phyloP scores from a whole-genome alignment of 805 yeast species.

The Scheffersomyces spartinae region DNA sequence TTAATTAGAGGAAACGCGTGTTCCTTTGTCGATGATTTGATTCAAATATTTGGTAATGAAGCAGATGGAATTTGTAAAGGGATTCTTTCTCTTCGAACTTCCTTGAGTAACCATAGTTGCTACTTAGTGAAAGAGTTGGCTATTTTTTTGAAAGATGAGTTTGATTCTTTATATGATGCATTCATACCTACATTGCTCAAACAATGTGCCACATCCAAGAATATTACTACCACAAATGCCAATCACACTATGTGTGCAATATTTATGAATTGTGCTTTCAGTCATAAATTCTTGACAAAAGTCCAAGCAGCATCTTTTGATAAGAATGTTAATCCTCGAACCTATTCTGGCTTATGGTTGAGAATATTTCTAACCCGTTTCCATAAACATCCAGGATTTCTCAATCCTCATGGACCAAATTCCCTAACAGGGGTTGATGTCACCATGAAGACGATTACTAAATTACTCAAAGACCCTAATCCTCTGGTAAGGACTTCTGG shows the following conservation, averaged over 20 bases:
- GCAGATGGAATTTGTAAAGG: slow-evolving; percentile 56
- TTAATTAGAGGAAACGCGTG: slow-evolving; percentile 45
- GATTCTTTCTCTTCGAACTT: slow-evolving; percentile 67
- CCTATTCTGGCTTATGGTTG: slow-evolving; percentile 60
- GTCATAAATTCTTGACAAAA: slow-evolving; percentile 37
- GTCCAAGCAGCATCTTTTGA: slow-evolving; percentile 47
- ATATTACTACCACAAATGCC: slow-evolving; percentile 49
- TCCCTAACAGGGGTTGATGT: slow-evolving; percentile 18
- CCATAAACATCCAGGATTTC: slow-evolving; percentile 18
- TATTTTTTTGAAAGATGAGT: slow-evolving; percentile 20
- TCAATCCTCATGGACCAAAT: slow-evolving; percentile 14
- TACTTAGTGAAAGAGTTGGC: slow-evolving; percentile 63
- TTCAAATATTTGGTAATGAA: slow-evolving; percentile 13
- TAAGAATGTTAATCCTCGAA: slow-evolving; percentile 60
- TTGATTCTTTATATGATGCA: slow-evolving; percentile 41
- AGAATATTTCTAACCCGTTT: slow-evolving; percentile 49
- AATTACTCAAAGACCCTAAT: slow-evolving; percentile 68
- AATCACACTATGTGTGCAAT: slow-evolving; percentile 45
- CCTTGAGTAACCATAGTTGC: slow-evolving; percentile 66
- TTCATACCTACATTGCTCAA: slow-evolving; percentile 38
- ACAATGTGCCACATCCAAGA: slow-evolving; percentile 49
- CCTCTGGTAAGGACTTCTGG: slow-evolving; percentile 69
- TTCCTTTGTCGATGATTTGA: slow-evolving; percentile 29
- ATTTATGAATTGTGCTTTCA: slow-evolving; percentile 42
- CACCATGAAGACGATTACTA: slow-evolving; percentile 39